Evolutionary conservation across 2,329 filamentous ascomycete genomes (phyloP).

Genomic region (Fusarium penzigii): DNA sequence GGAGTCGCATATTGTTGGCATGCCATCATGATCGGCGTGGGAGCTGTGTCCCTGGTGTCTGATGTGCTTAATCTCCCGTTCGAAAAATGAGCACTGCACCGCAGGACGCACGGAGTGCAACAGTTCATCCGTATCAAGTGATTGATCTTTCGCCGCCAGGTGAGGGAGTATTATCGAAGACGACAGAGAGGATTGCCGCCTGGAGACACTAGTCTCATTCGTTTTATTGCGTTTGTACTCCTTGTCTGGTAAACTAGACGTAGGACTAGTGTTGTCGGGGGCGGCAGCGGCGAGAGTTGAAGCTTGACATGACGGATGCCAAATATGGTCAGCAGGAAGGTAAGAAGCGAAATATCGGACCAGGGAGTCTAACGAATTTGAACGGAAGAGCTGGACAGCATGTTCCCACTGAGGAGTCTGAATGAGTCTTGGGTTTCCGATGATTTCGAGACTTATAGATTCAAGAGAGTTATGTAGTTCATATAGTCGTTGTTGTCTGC

Average conservation of each 20-base stretch:
- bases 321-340: constrained; percentile 49
- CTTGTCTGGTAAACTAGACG: constrained; percentile 1
- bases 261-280: neutral
- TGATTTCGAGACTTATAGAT: constrained; percentile 57
- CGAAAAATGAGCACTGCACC: neutral
- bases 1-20: neutral
- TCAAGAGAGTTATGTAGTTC: constrained; percentile 56
- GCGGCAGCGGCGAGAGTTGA: constrained; percentile 3
- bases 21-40: neutral
- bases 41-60: constrained; percentile 1
- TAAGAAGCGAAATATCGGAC: constrained; percentile 59
- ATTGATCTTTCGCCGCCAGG: constrained; percentile 1
- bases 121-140: neutral
- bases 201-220: neutral
- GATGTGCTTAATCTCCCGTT: constrained; percentile 1
- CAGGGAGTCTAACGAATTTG: constrained; percentile 56
- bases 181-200: neutral
- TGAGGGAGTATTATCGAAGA: too few species aligned
- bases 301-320: constrained; percentile 4
- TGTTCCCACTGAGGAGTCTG: constrained; percentile 56
- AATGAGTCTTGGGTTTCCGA: constrained; percentile 56
- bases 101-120: constrained; percentile 1
- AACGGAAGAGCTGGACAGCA: constrained; percentile 57
- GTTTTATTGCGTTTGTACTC: neutral
- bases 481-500: constrained; percentile 51